These are phyloP conservation scores for Helminthosporium solani DNA, from an alignment of 2,329 filamentous ascomycete species.

Conservation along the genomic window DNA sequence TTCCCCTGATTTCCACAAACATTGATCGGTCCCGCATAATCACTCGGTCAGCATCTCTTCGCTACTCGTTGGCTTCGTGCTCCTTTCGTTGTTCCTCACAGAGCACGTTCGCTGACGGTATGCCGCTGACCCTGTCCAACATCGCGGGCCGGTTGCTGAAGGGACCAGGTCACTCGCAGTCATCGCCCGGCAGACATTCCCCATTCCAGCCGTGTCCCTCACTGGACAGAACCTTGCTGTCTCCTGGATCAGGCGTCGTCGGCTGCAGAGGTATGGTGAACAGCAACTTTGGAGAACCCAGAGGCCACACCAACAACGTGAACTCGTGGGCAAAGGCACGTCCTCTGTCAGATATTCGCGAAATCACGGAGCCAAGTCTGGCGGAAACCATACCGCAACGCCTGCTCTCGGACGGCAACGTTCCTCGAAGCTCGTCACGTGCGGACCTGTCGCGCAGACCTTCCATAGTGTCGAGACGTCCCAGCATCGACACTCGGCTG, in stretches of 20 bases:
- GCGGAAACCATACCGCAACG: conserved; percentile 40
- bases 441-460: conserved; percentile 33
- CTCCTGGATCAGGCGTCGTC: conserved; percentile 10
- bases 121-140: conserved; percentile 30
- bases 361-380: conserved; percentile 52
- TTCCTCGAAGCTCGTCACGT: conserved; percentile 27
- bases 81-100: conserved; percentile 22
- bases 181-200: conserved; percentile 21
- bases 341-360: conserved; percentile 53
- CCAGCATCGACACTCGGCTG: conserved; percentile 30
- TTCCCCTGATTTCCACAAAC: conserved; percentile 39
- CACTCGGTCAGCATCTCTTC: conserved; percentile 34
- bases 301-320: conserved; percentile 23
- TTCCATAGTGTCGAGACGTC: conserved; percentile 34
- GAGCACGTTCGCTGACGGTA: conserved; percentile 22
- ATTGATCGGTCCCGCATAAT: conserved; percentile 38
- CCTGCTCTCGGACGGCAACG: conserved; percentile 20
- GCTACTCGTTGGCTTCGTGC: conserved; percentile 23
- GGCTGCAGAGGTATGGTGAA: conserved; percentile 28
- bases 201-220: conserved; percentile 16
- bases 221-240: conserved; percentile 17
- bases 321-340: conserved; percentile 41
- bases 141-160: conserved; percentile 38
- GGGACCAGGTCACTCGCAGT: conserved; percentile 34
- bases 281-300: conserved; percentile 26